Evolutionary conservation across 2,329 filamentous ascomycete species (phyloP), one percentile per base, ranked within the genome.

Genomic region (Phialophora expanda): DNA sequence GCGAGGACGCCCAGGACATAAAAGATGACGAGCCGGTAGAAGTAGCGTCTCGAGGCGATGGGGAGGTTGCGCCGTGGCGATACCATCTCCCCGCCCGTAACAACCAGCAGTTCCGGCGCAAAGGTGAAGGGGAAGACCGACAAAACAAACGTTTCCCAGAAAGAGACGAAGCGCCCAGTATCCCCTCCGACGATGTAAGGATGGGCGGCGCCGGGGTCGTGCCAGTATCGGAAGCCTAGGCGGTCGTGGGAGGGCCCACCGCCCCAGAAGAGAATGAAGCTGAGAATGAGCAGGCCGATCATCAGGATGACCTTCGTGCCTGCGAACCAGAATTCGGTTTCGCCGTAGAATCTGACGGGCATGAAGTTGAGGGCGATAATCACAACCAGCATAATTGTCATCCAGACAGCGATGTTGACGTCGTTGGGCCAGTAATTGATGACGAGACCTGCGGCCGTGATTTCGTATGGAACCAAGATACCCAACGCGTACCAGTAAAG

Each of bases 391-490:
- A 87, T 78, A 66, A 87, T 84, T 3, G 85, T 84, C 60, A 84
- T 83, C 81, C 81, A 84, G 5, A 80, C 79, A 0, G 78, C 79
- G 6, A 81, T 75, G 50, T 80, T 78, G 56, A 82, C 66, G 20
- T 73, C 72, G 3, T 77, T 74, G 11, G 77, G 72, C 88, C 88
- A 90, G 74, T 86, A 89, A 66, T 85, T 78, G 66, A 90, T 87
- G 32, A 90, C 81, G n/a, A 89, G 82, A 48, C 85, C 84, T 12
- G 87, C 86, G 7, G 88, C 88, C 0, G 86, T 86, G 66, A 90
- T 87, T 76, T 90, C 88, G 65, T 85, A 83, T 56, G 79, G 81
- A 0, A 83, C 78, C 44, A 82, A 73, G 32, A 84, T 82, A 0
- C 80, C 78, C 56, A 78, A 71, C 1, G 78, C 78, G 60, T 82